Evolutionary conservation across 371 early-diverging fungal genomes (phyloP), one percentile per base, ranked within the genome.

Genomic region (Mortierella polycephala): DNA sequence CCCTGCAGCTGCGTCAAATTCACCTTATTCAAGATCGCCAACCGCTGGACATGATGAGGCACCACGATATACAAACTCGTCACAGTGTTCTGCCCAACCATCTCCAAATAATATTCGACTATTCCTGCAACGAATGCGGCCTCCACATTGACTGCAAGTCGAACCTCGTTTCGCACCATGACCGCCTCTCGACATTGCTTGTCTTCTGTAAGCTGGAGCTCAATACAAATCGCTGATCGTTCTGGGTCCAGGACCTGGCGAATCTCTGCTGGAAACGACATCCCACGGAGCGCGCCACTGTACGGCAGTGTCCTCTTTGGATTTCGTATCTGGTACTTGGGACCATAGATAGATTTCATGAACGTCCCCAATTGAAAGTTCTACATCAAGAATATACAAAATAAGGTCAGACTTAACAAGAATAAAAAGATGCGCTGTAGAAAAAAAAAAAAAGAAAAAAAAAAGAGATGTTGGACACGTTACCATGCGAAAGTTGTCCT

Each of bases 401-500:
- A 30, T 30, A 30, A 30, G 30, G 30, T 30, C 30, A 30, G 30
- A 2, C 30, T 30, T 30, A 30, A 30, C 1, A 4, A 30, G 30
- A 30, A 30, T 30, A 30, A 30, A 30, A 44, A 10, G 6, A 63
- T 5, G 18, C 13, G n/a, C 42, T 3, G 10, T 30, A 47, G 14
- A 59, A 39, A 12, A 30, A 21, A 42, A 50, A 18, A 18, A 50
- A 52, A 23, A 18, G 23, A 42, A 62, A 54, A 14, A 60, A 40
- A 11, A 45, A 64, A 0, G 62, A 47, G 37, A 54, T 18, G 42
- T 56, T 30, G 30, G 30, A 30, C 30, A 30, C 9, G 9, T 52
- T 79, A 87, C 89, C 89, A 89, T 89, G 41, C 89, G 75, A 79
- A 87, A 89, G 71, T 89, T 89, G 23, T 89, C 89, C 62, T 84